Base-by-base conservation (phyloP, 345 rosid species). In the Arabidopsis arenosa region DNA sequence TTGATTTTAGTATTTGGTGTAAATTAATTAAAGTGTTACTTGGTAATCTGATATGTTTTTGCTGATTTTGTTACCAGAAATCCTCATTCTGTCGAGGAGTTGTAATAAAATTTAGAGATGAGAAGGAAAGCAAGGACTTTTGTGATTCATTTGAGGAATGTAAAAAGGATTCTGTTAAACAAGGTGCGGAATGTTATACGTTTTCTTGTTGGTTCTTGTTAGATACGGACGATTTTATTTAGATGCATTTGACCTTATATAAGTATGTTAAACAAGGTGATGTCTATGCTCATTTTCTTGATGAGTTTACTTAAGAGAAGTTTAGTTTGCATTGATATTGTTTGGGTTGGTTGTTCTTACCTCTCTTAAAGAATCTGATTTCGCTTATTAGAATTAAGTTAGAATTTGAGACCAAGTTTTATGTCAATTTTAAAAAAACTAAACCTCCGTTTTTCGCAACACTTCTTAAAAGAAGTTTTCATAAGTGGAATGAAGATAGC, bases 91-190 rank as follows among this genome's bases (percentile, higher is more conserved):
- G 96, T 65, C 85, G 87, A 75, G 94, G 89, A 71, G 67, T 86
- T 81, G 68, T 76, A 21, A 74, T 93, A 73, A 82, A 78, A 52
- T 89, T 93, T 82, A 83, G 82, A 82, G 87, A 83, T 13, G 97
- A 86, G 70, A 91, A 89, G 80, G 94, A 88, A 74, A 82, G 90
- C 87, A 84, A 65, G 73, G 75, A 80, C 64, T 93, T 93, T 84
- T 93, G 80, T 84, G 76, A 78, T 78, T 82, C 86, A 30, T 89
- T 89, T 80, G 88, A 84, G 78, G 88, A 86, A 65, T 88, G 89
- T 94, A 88, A 80, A 84, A 84, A 84, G 47, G 84, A 72, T 79
- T 75, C 56, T 74, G 62, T 18, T 80, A 69, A 45, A 80, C 82
- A 85, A 87, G 97, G 96, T 93, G 83, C 82, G 72, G 37, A 64